Evolutionary conservation across 768 basidiomycete species (phyloP).

Genomic region (Calocybe indica): DNA sequence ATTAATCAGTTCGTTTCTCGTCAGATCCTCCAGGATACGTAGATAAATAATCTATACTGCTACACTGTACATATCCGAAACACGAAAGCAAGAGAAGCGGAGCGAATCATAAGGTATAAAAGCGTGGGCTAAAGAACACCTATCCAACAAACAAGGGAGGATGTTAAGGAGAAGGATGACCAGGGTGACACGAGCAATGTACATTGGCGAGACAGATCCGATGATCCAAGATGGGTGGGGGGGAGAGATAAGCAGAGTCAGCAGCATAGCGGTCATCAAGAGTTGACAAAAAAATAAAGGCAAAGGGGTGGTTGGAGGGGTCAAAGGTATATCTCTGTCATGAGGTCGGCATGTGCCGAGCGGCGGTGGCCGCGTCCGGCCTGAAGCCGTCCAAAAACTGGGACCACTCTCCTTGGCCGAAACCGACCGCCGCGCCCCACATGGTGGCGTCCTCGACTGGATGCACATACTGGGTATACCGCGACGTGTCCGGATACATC

Average conservation of each 20-base stretch:
- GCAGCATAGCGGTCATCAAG: conserved; percentile 16
- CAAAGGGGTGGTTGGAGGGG: conserved; percentile 8
- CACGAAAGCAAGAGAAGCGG: not conserved
- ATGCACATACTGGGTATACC: conserved; percentile 42
- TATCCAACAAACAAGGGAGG: conserved; percentile 4
- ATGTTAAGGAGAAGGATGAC: conserved; percentile 6
- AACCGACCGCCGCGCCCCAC: conserved; percentile 73
- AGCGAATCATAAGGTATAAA: too few species aligned
- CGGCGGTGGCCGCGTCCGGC: conserved; percentile 27
- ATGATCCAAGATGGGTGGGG: too few species aligned
- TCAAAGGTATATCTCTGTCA: conserved; percentile 14
- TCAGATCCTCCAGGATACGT: conserved; percentile 28
- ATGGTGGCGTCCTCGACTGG: conserved; percentile 58
- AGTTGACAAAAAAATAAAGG: conserved; percentile 15
- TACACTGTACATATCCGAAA: conserved; percentile 22
- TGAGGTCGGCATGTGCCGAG: conserved; percentile 30
- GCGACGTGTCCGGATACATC: conserved; percentile 30
- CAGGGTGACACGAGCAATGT: conserved; percentile 8
- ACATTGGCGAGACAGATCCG: conserved; percentile 1
- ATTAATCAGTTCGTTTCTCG: conserved; percentile 2
- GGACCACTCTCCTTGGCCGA: conserved; percentile 73
- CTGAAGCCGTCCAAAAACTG: conserved; percentile 60
- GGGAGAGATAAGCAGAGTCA: conserved; percentile 11
- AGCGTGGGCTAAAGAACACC: too few species aligned
- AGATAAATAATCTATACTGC: conserved; percentile 26